phyloP scores from a whole-genome alignment of 202 grass and related monocot genomes.

The Setaria viridis region DNA sequence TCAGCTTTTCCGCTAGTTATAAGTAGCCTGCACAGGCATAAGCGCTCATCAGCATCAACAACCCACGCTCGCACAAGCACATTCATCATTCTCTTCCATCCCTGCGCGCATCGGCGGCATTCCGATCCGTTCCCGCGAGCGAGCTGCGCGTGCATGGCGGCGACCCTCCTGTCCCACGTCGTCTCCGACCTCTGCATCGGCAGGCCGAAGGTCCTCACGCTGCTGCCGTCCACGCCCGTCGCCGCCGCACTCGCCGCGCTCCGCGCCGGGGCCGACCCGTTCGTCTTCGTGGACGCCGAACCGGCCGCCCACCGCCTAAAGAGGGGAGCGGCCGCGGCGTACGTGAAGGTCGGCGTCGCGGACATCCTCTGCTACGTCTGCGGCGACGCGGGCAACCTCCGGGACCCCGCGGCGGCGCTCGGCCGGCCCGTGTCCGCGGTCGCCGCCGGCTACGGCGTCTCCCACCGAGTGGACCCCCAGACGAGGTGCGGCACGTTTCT shows the following conservation, averaged over 20 bases:
- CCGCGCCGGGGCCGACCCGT: constrained; percentile 48
- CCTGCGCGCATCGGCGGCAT: background rate
- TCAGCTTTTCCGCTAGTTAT: background rate
- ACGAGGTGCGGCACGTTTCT: constrained; percentile 45
- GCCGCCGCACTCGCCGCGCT: constrained; percentile 59
- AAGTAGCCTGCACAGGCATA: background rate
- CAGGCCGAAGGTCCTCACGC: constrained; percentile 72
- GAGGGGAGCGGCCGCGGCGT: constrained; percentile 14
- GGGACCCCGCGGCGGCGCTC: constrained; percentile 50
- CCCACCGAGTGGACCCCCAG: constrained; percentile 59
- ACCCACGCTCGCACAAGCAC: background rate
- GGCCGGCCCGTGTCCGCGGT: constrained; percentile 50
- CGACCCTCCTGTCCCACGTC: constrained; percentile 66
- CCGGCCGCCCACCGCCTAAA: constrained; percentile 16
- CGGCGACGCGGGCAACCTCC: constrained; percentile 51
- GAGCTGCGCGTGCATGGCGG: constrained; percentile 63
- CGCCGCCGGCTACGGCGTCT: constrained; percentile 38
- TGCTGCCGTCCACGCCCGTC: constrained; percentile 62
- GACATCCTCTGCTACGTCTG: constrained; percentile 81
- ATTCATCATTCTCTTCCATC: background rate
- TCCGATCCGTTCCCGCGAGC: no score
- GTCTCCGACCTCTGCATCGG: constrained; percentile 97
- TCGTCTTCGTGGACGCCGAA: constrained; percentile 55
- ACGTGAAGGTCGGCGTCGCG: constrained; percentile 60
- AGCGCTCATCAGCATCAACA: background rate